Evolutionary conservation across 192 early-diverging fungal genomes (phyloP).

Genomic region (Backusella circina): DNA sequence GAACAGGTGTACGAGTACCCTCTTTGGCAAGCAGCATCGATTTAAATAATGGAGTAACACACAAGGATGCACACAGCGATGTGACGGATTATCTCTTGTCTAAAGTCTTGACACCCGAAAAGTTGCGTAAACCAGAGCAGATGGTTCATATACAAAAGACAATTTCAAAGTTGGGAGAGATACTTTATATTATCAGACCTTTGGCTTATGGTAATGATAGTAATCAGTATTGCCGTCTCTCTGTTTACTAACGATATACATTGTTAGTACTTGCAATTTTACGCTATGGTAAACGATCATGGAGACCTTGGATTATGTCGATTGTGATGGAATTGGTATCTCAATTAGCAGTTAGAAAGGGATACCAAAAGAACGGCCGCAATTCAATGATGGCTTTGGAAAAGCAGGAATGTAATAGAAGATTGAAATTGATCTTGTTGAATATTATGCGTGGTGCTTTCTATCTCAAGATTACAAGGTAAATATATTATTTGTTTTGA

Average conservation of each 20-base stretch:
- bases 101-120: constrained; percentile 58
- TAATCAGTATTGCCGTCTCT: no score
- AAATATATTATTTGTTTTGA: constrained; percentile 21
- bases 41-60: constrained; percentile 10
- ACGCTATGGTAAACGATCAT: constrained; percentile 68
- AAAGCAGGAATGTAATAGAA: constrained; percentile 69
- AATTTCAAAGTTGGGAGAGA: constrained; percentile 61
- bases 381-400: constrained; percentile 62
- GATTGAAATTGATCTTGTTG: constrained; percentile 71
- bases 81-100: constrained; percentile 52
- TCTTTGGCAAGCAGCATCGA: constrained; percentile 12
- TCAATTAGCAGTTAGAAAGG: constrained; percentile 38
- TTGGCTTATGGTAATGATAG: constrained; percentile 82
- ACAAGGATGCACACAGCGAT: constrained; percentile 22
- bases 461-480: constrained; percentile 76
- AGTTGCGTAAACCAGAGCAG: constrained; percentile 61
- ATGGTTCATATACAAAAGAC: constrained; percentile 56
- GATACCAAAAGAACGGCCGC: constrained; percentile 1
- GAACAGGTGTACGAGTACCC: constrained; percentile 23
- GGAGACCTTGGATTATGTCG: constrained; percentile 85
- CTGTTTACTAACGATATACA: no score
- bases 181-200: constrained; percentile 80
- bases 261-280: constrained; percentile 77
- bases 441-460: constrained; percentile 86
- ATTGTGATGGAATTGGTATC: constrained; percentile 65